These are phyloP conservation scores for Dentipellis fragilis DNA, from an alignment of 768 basidiomycete genomes.

Conservation along the genomic window DNA sequence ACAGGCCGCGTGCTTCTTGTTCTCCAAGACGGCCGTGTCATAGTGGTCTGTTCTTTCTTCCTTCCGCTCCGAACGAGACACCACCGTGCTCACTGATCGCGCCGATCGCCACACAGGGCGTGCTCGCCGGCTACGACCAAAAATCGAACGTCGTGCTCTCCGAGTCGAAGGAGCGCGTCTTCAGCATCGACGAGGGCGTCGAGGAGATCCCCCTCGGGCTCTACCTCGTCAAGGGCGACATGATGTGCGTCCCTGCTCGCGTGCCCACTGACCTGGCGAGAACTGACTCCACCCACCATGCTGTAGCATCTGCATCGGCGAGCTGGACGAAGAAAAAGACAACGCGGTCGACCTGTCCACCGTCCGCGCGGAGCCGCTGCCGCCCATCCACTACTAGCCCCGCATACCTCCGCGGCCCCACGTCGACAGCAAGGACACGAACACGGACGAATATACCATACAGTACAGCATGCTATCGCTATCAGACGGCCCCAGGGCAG, in stretches of 20 bases:
- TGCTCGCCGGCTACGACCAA: constrained; percentile 87
- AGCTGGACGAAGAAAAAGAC: constrained; percentile 80
- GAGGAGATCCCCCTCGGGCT: constrained; percentile 91
- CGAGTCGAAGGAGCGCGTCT: constrained; percentile 89
- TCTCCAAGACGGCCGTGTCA: constrained; percentile 91
- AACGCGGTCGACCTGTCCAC: constrained; percentile 59
- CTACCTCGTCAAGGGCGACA: constrained; percentile 97
- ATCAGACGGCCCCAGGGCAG: neutral
- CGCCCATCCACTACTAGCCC: constrained; percentile 65
- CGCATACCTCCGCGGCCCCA: no score
- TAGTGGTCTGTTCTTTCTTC: constrained; percentile 48
- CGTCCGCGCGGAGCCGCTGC: constrained; percentile 83
- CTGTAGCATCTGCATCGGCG: constrained; percentile 65
- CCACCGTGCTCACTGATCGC: neutral
- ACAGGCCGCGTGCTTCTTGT: constrained; percentile 86
- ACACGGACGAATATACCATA: neutral
- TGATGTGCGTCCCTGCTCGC: constrained; percentile 63
- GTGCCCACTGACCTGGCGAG: neutral
- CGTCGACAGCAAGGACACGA: neutral
- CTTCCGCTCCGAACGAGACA: neutral
- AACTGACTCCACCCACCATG: constrained; percentile 6
- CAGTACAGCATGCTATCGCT: neutral
- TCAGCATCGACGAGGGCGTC: constrained; percentile 82
- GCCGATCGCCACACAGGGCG: constrained; percentile 43
- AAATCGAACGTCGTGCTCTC: constrained; percentile 94